Percentiles rank a stretch among this genome's conserved stretches.
phyloP scores from a whole-genome alignment of 2,329 filamentous ascomycete genomes.

The Fusarium odoratissimum region DNA sequence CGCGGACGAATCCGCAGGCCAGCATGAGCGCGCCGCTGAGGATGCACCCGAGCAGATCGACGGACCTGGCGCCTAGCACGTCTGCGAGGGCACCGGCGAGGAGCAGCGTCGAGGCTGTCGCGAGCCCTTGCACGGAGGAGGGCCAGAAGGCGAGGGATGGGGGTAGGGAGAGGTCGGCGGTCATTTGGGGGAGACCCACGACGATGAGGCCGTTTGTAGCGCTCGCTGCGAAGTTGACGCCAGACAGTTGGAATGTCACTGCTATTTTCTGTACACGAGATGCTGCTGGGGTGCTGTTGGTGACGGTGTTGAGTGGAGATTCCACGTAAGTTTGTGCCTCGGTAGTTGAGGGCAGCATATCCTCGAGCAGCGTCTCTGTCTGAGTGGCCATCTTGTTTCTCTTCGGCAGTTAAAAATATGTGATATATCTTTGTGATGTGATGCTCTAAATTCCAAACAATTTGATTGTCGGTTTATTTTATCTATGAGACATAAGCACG shows the following conservation, averaged over 20 bases:
- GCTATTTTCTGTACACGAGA: slow-evolving; percentile 36
- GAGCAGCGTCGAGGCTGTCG: slow-evolving; percentile 52
- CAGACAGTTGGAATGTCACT: slow-evolving; percentile 40
- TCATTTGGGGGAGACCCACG: slow-evolving; percentile 56
- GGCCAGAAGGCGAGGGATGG: slow-evolving; percentile 55
- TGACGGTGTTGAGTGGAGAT: neutral
- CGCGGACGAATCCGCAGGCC: slow-evolving; percentile 47
- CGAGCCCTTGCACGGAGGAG: slow-evolving; percentile 50
- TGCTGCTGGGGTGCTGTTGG: neutral
- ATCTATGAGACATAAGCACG: neutral
- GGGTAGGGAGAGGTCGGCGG: slow-evolving; percentile 50
- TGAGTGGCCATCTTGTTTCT: slow-evolving; percentile 8
- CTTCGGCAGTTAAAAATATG: neutral
- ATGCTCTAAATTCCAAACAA: neutral
- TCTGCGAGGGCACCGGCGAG: slow-evolving; percentile 55
- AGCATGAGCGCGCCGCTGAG: slow-evolving; percentile 47
- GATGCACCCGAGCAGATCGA: slow-evolving; percentile 51
- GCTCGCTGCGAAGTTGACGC: slow-evolving; percentile 43
- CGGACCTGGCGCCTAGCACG: slow-evolving; percentile 48
- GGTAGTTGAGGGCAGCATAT: neutral
- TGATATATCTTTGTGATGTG: neutral
- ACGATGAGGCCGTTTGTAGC: slow-evolving; percentile 49
- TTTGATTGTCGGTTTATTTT: too few species aligned
- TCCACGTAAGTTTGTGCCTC: neutral
- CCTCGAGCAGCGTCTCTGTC: neutral